Evolutionary conservation across 768 basidiomycete genomes (phyloP).

Genomic region (Collybiopsis luxurians): DNA sequence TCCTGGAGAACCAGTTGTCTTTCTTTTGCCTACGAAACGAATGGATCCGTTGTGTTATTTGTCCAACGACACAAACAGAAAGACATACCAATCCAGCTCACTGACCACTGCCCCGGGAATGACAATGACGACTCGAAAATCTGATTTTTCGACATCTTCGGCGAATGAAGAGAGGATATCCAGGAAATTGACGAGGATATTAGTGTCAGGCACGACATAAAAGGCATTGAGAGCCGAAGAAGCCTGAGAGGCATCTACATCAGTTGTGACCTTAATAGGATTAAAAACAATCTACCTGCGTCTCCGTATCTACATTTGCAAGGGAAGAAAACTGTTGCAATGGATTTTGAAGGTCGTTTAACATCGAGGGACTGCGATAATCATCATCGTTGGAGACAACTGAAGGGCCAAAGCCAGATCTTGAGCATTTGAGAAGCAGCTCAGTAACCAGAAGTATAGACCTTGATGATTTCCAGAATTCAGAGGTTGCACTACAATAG

Average conservation of each 20-base stretch:
- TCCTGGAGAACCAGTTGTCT: conserved; percentile 60
- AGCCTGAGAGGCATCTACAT: conserved; percentile 26
- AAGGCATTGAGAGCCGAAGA: conserved; percentile 38
- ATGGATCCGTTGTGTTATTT: neutral
- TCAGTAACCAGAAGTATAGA: too few relatives aligned
- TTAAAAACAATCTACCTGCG: conserved; percentile 49
- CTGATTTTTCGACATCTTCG: conserved; percentile 49
- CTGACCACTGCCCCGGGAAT: conserved; percentile 74
- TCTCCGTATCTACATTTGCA: conserved; percentile 54
- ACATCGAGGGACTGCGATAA: too few relatives aligned
- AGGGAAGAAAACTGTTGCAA: neutral
- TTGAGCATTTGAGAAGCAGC: too few relatives aligned
- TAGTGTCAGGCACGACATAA: conserved; percentile 74
- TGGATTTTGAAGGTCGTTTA: neutral
- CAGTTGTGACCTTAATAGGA: conserved; percentile 4
- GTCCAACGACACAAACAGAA: neutral
- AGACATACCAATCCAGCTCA: conserved; percentile 69
- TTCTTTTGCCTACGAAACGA: conserved; percentile 42
- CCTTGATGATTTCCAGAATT: too few relatives aligned
- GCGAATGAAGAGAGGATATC: conserved; percentile 64
- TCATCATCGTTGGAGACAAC: too few relatives aligned
- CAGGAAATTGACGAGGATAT: conserved; percentile 69
- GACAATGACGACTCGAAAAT: conserved; percentile 55
- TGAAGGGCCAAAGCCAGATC: too few relatives aligned
- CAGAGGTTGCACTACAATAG: too few relatives aligned